Conservation (phyloP, 2,329 filamentous ascomycete species). For the Claviceps sp. region DNA sequence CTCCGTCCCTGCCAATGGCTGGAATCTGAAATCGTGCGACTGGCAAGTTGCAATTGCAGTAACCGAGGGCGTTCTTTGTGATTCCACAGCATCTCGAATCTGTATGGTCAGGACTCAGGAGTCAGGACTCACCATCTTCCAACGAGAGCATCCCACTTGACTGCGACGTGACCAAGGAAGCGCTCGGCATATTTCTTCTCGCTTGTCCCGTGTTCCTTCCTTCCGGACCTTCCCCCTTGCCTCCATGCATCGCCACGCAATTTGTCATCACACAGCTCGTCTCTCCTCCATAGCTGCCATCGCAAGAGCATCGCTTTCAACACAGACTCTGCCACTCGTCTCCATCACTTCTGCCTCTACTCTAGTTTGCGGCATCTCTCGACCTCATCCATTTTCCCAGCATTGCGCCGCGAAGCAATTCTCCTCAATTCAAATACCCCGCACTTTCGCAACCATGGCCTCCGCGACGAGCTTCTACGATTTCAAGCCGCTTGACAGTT, state of each 20-base stretch:
- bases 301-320: constrained; percentile 4
- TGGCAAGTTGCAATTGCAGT: background rate
- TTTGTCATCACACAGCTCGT: constrained; percentile 5
- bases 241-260: constrained; percentile 3
- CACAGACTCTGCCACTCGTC: background rate
- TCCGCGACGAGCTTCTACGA: constrained; percentile 53
- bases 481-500: constrained; percentile 74
- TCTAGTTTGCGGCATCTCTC: background rate
- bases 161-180: too few species aligned
- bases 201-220: background rate
- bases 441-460: constrained; percentile 19
- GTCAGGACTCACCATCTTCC: too few species aligned
- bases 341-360: background rate
- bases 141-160: too few species aligned
- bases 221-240: background rate
- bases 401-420: background rate
- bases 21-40: background rate
- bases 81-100: background rate
- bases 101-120: too few species aligned
- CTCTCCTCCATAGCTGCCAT: constrained; percentile 2
- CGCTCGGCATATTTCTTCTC: background rate
- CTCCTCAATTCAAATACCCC: constrained; percentile 1
- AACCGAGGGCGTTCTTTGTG: background rate
- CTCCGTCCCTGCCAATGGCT: background rate
- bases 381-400: background rate